Evolutionary conservation across 108 stramenopile genomes (phyloP), one percentile per base, ranked within the genome.

Genomic region (Skeletonema potamos): DNA sequence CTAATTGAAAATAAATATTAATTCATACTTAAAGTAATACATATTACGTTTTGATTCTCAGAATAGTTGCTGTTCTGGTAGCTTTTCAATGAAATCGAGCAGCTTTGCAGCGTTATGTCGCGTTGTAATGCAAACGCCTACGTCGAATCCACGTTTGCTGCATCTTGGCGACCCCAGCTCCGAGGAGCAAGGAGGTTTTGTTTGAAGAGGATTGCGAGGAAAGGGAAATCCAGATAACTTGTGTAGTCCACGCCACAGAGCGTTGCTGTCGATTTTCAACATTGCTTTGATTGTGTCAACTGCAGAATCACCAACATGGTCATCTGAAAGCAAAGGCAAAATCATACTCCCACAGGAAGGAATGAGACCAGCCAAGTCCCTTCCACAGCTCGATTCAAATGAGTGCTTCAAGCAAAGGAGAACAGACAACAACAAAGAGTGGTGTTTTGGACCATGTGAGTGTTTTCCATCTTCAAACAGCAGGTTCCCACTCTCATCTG

Each of bases 171-270:
- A 13, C 18, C 18, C 11, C 8, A 15, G 24, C 2, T 33, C 6
- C 12, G 22, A 12, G 6, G 32, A 39, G 6, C 29, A 24, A 37
- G 26, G 18, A 59, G 22, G 12, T 11, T 18, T 22, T 8, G 1
- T 9, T 10, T 15, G 17, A 62, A 84, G 51, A 18, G 79, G 72
- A 62, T 64, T 70, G 26, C 28, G 44, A 17, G 82, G 69, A 72
- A 67, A 73, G 34, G 64, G 12, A 27, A 18, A 27, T 32, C 83
- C 62, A 12, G 68, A 64, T 36, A 66, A 70, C 27, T 30, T 34
- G 33, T 82, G 55, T 15, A 77, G 33, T n/a, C 28, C 54, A 74
- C 80, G 76, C 83, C 83, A 84, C 11, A 84, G 41, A 18, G 66
- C 54, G 68, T 82, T 80, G 18, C 65, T 62, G 58, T 84, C 83